A percentile compares a stretch with the other conserved stretches of the same genome.
phyloP scores from a whole-genome alignment of 768 basidiomycete genomes.

The Scleroderma bovista region DNA sequence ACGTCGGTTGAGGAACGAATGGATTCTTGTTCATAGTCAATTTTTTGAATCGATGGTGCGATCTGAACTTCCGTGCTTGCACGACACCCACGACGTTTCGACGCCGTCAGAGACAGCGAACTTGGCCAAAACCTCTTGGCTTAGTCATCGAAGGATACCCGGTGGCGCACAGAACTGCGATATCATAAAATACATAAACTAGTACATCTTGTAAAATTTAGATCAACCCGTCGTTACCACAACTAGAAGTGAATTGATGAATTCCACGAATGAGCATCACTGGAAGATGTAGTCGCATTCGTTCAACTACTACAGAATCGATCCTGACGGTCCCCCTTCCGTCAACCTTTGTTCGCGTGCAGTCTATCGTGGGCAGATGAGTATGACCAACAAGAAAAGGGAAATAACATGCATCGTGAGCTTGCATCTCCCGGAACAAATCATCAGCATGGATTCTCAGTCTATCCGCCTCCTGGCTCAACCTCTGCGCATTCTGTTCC shows the following conservation, averaged over 20 bases:
- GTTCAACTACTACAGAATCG: background rate
- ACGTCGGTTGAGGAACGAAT: constrained; percentile 64
- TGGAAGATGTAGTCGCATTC: too few relatives aligned
- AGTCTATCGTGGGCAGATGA: constrained; percentile 3
- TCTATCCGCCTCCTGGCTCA: constrained; percentile 13
- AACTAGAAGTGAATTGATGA: too few relatives aligned
- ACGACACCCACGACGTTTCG: constrained; percentile 10
- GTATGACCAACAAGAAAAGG: background rate
- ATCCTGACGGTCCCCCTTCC: background rate
- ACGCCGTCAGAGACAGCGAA: constrained; percentile 20
- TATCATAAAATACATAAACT: too few relatives aligned
- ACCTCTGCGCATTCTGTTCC: constrained; percentile 15
- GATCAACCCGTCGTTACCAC: too few relatives aligned
- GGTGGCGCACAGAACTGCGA: background rate
- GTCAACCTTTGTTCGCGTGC: constrained; percentile 17
- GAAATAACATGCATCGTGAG: constrained; percentile 16
- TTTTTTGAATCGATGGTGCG: constrained; percentile 3
- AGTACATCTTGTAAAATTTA: too few relatives aligned
- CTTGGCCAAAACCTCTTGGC: constrained; percentile 15
- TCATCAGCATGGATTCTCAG: constrained; percentile 18
- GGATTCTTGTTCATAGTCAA: constrained; percentile 80
- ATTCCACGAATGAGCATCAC: too few relatives aligned
- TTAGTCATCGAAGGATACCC: constrained; percentile 24
- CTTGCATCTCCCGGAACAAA: constrained; percentile 14
- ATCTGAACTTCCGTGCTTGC: constrained; percentile 9